Base-by-base conservation (phyloP, 1,284 basidiomycete genomes). In the Phylloboletellus chloephorus region DNA sequence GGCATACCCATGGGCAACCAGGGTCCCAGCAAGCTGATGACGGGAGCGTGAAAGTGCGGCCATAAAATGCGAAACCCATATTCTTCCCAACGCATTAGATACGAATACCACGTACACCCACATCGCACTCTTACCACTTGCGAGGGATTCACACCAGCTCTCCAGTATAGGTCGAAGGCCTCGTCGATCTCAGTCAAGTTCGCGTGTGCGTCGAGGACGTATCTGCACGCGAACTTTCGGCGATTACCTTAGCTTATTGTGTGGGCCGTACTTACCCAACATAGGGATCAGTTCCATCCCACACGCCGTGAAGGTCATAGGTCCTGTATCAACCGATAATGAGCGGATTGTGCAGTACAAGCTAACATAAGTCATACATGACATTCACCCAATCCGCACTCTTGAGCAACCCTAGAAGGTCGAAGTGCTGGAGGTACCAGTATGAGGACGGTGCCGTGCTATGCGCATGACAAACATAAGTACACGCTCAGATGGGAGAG, bases 321-420 rank as follows among this genome's bases (percentile, higher is more conserved):
- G 37, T 38, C 37, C 37, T 38, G 20, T 24, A 7, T 8, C 3
- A n/a, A 17, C 13, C 19, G n/a, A 8, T 5, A 4, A 17, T 38
- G 13, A 38, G 37, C 10, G 1, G 20, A 11, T 38, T 19, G 6
- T 11, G 9, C 17, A 9, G 2, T 4, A 21, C n/a, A 31, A 38
- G 7, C 11, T 17, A 24, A 3, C 10, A n/a, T 19, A 11, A 29
- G 7, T 8, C 37, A 13, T 24, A 38, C 37, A 38, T 38, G 12
- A 38, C 37, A 24, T 38, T 38, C 21, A 38, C 37, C 37, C 37
- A 38, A 20, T 38, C 37, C n/a, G 37, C 37, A 17, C 37, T 38
- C 15, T 38, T 31, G 13, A 38, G 21, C 13, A 38, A 19, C 1
- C 37, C 37, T 10, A 20, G 37, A 16, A 38, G 37, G 37, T 38